Base-by-base conservation (phyloP, 2,329 filamentous ascomycete genomes). In the Fusarium austroafricanum region DNA sequence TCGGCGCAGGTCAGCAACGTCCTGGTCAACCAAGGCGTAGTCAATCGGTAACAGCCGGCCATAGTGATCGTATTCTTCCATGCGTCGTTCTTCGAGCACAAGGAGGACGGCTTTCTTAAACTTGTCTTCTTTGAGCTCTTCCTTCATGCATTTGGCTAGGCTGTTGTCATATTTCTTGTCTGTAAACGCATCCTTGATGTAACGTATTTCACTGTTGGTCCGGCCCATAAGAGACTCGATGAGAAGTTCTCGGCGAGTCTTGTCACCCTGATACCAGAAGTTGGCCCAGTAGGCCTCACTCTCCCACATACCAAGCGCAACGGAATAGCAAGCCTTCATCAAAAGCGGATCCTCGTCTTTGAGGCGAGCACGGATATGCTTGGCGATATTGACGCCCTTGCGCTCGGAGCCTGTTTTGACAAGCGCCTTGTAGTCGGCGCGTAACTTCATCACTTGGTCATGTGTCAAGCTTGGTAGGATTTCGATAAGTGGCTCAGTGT, bases 281-380 rank as follows among this genome's bases (percentile, higher is more conserved):
- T 97, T 98, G 61, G 95, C 94, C 94, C 96, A 99, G 83, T 97
- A 97, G 1, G 93, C 93, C 78, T 99, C 96, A 71, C 90, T 91
- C 81, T 97, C 96, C 90, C 94, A 98, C 52, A 87, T 87, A 11
- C 96, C 96, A 1, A 98, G 86, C 1, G 95, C 94, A 4, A 93
- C 94, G 5, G 94, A 89, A 78, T 98, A 97, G 75, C 91, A 94
- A 9, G 92, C 92, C 80, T 98, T 98, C 80, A 94, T 95, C 70
- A 98, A 90, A 71, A 88, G 90, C 6, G 89, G 84, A 54, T 91
- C 86, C 71, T 89, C 87, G 42, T 92, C 89, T 79, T 94, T 94
- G 73, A 94, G 84, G 20, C 89, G 86, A 18, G 87, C 83, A 64
- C 93, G 93, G 77, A 96, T 92, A 79, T 96, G 92, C 79, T 95